Base-by-base conservation (phyloP, 208 protist genomes). In the Trypanosomatidae sp. region DNA sequence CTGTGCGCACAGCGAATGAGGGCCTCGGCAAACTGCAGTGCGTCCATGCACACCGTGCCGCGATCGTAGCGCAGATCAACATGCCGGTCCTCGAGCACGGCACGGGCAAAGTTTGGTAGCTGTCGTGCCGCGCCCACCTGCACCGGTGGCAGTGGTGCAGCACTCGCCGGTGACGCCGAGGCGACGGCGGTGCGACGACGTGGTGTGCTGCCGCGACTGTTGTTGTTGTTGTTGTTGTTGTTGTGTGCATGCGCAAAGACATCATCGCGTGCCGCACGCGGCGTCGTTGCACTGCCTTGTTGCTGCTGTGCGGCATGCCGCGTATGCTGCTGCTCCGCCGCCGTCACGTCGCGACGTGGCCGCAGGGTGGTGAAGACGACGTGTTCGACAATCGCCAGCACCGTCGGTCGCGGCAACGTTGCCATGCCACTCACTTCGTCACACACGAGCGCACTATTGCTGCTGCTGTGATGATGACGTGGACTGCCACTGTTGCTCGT, bases 1-100 rank as follows among this genome's bases (percentile, higher is more conserved):
- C 49, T 56, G 26, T 81, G 73, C 4, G 74, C 79, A 19, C 76
- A 72, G 6, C 73, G 73, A 0, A 88, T 54, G 3, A 88, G 21
- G 7, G 72, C 57, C 47, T 88, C 76, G 11, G 71, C 52, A 33
- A 88, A 88, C 59, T 81, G 71, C 3, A 66, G 33, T 24, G 65
- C 51, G 48, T 61, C 63, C 43, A 88, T 47, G 42, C 64, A 78
- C 32, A 81, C 42, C 13, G 67, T 67, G 4, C 66, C 72, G 26
- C 66, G 51, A 37, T 78, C 56, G 27, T 43, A 7, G 24, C 66
- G 65, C 7, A 83, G 61, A 48, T 88, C 79, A 25, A 84, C 66
- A 47, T 84, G 71, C 18, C 59, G 58, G 32, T 56, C 45, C 20
- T 81, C 64, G n/a, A 51, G 61, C 42, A 66, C 46, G 22, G 63